These are phyloP conservation scores for Seiridium unicorne DNA, from an alignment of 2,329 filamentous ascomycete species.

Conservation along the genomic window DNA sequence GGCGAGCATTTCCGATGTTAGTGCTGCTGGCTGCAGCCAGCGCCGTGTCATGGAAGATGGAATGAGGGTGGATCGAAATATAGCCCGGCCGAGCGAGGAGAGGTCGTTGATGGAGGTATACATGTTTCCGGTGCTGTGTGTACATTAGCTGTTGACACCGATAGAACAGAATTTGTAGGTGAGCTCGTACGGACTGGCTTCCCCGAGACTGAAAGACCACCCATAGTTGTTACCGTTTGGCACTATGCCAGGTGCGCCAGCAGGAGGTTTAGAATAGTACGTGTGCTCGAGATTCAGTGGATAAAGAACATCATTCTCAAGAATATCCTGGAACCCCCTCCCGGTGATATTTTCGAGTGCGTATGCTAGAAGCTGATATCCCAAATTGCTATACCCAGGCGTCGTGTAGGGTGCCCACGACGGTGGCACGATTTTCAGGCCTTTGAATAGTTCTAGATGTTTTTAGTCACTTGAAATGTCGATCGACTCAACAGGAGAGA, in stretches of 20 bases:
- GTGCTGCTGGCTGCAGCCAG: constrained; percentile 40
- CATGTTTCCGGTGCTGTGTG: constrained; percentile 37
- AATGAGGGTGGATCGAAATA: constrained; percentile 36
- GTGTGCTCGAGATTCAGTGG: constrained; percentile 19
- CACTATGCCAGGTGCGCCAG: constrained; percentile 17
- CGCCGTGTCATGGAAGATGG: constrained; percentile 32
- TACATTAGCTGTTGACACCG: neutral
- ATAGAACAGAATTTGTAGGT: too few relatives aligned
- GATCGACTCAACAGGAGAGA: neutral
- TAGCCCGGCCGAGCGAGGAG: constrained; percentile 38
- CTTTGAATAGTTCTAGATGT: constrained; percentile 19
- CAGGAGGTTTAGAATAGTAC: constrained; percentile 20
- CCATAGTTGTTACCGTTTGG: constrained; percentile 14
- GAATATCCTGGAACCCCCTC: constrained; percentile 19
- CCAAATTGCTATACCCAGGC: constrained; percentile 24
- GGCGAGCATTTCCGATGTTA: constrained; percentile 34
- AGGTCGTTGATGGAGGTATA: constrained; percentile 42
- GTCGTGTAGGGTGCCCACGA: constrained; percentile 23
- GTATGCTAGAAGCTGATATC: constrained; percentile 24
- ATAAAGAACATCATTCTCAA: constrained; percentile 18
- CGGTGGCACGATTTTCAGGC: constrained; percentile 20
- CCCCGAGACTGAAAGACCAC: constrained; percentile 36
- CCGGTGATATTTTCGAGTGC: constrained; percentile 24
- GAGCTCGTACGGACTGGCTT: constrained; percentile 35
- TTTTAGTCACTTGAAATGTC: neutral